phyloP scores from a whole-genome alignment of 2,329 filamentous ascomycete genomes.

The Ramularia collo-cygni region DNA sequence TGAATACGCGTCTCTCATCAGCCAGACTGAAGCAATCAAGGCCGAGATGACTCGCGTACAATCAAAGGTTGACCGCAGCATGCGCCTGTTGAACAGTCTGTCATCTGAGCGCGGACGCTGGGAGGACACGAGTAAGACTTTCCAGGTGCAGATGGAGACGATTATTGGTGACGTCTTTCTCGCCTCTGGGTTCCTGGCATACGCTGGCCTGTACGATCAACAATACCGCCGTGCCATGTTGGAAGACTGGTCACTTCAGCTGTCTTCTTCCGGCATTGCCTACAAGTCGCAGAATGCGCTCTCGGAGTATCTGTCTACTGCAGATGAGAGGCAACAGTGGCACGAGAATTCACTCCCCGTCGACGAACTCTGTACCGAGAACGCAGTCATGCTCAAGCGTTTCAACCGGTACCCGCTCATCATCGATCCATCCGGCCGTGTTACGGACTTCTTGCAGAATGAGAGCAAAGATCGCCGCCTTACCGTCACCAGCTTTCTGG shows the following conservation, averaged over 20 bases:
- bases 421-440: constrained; percentile 92
- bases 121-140: constrained; percentile 96
- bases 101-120: constrained; percentile 89
- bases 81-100: constrained; percentile 86
- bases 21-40: constrained; percentile 96
- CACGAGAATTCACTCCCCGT: constrained; percentile 90
- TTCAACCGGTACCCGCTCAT: constrained; percentile 99
- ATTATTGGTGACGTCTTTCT: constrained; percentile 92
- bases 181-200: constrained; percentile 94
- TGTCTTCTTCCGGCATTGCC: constrained; percentile 83
- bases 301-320: constrained; percentile 92
- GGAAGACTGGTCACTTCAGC: constrained; percentile 93
- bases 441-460: constrained; percentile 90
- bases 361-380: constrained; percentile 96
- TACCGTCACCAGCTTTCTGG: constrained; percentile 95
- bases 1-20: constrained; percentile 92
- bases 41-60: constrained; percentile 92
- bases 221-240: constrained; percentile 97
- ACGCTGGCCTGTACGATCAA: constrained; percentile 94
- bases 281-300: constrained; percentile 93
- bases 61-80: constrained; percentile 96
- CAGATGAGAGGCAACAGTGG: constrained; percentile 91
- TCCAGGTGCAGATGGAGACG: constrained; percentile 95
- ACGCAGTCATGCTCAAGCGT: constrained; percentile 91
- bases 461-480: constrained; percentile 89